Evolutionary conservation across 805 yeast genomes (phyloP).

Genomic region (Wickerhamomyces xylosicus): DNA sequence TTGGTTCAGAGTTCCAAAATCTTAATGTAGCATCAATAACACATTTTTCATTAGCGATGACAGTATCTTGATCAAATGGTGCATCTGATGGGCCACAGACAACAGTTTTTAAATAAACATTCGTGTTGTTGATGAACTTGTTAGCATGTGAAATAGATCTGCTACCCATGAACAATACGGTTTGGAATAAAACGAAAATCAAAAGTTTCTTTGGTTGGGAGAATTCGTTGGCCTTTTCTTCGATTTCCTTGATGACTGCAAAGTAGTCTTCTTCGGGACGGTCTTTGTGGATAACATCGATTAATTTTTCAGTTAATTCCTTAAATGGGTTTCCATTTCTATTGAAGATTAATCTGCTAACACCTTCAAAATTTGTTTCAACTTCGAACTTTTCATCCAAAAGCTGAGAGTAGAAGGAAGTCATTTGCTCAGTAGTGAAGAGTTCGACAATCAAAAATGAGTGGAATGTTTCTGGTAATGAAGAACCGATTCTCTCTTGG

Average conservation of each 20-base stretch:
- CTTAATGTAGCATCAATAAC: slow-evolving; percentile 46
- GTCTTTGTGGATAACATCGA: slow-evolving; percentile 26
- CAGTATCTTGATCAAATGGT: slow-evolving; percentile 14
- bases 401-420: slow-evolving; percentile 26
- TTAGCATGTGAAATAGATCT: slow-evolving; percentile 76
- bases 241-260: slow-evolving; percentile 20
- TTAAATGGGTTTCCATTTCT: slow-evolving; percentile 27
- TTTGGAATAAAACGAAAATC: slow-evolving; percentile 55
- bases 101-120: slow-evolving; percentile 19
- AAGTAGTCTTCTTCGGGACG: slow-evolving; percentile 21
- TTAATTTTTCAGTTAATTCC: slow-evolving; percentile 25
- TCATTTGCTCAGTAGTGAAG: slow-evolving; percentile 23
- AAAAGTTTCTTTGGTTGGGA: slow-evolving; percentile 33
- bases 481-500: slow-evolving; percentile 55
- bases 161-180: slow-evolving; percentile 74
- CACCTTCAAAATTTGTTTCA: slow-evolving; percentile 7
- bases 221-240: slow-evolving; percentile 20
- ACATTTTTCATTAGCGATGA: slow-evolving; percentile 26
- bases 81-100: slow-evolving; percentile 1
- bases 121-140: slow-evolving; percentile 36
- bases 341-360: slow-evolving; percentile 25
- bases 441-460: slow-evolving; percentile 35
- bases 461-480: slow-evolving; percentile 53
- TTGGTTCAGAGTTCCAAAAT: slow-evolving; percentile 58
- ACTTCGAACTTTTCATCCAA: slow-evolving; percentile 20